Evolutionary conservation across 768 basidiomycete genomes (phyloP), one percentile per base, ranked within the genome.

Genomic region (Pisolithus orientalis): DNA sequence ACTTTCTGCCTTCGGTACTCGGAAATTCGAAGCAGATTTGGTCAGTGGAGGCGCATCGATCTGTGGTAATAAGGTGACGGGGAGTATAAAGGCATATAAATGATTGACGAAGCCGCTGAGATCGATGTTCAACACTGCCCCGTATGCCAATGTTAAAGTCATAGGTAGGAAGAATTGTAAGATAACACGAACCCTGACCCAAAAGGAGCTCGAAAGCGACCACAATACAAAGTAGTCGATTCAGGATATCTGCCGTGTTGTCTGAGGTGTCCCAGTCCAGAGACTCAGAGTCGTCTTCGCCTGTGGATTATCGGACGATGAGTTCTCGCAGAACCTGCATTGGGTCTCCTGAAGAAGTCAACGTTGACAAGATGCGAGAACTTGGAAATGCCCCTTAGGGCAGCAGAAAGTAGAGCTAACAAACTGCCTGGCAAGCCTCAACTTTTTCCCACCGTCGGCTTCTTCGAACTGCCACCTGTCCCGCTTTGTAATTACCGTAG

Each of bases 331-430:
- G 75, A 5, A 94, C 90, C 50, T 81, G 76, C 75, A 99, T 79
- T 44, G 98, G 27, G 27, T 45, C 44, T 5, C 31, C 31, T 45
- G 44, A 98, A 99, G 72, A 99, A 98, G 67, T 99, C 94, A 59
- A 98, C 81, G 69, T 96, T 99, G 67, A 99, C 93, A 53, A 97
- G 80, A 66, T 98, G 96, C 1, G 94, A 87, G 64, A 91, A 98
- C 71, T 83, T 85, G 3, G 94, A 84, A 61, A 98, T 88, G 55
- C 96, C 96, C 62, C 87, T 85, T 57, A 99, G 76, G 40, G 94
- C 94, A 31, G 88, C 80, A 21, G 92, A 85, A 28, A 45, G 21
- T 21, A 21, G 21, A 21, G 21, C 21, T 21, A 21, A 21, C 21
- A 21, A 21, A 21, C 21, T 21, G 21, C 21, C 21, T 21, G 21